Evolutionary conservation across 768 basidiomycete species (phyloP).

Genomic region (Tulasnella sp.): DNA sequence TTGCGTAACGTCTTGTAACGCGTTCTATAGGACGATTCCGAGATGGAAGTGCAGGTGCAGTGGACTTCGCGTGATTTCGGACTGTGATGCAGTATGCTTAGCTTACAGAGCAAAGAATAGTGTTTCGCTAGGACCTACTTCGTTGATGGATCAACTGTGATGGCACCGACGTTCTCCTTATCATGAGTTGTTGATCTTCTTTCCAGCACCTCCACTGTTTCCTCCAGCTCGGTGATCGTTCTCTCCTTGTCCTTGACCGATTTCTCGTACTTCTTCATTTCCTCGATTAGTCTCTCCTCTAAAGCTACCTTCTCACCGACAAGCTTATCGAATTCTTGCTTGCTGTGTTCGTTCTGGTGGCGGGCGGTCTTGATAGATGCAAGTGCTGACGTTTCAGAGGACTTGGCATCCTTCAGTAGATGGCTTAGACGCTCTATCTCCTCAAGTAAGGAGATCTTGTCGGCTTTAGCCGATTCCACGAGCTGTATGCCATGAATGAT

Average conservation of each 20-base stretch:
- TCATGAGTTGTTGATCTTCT: no score
- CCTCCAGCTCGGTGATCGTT: constrained; percentile 5
- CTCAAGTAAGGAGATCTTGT: background rate
- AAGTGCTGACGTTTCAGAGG: background rate
- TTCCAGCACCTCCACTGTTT: background rate
- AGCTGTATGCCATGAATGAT: background rate
- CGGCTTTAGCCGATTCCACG: background rate
- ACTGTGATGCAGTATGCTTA: no score
- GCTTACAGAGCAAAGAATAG: no score
- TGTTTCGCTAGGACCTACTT: no score
- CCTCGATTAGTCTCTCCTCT: background rate
- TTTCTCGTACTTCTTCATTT: constrained; percentile 5
- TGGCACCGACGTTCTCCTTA: no score
- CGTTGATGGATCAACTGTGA: no score
- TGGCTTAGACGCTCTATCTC: background rate
- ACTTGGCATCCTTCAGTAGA: background rate
- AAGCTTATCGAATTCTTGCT: background rate
- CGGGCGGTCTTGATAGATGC: background rate
- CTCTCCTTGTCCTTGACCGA: background rate
- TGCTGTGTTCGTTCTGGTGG: background rate
- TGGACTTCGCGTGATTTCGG: background rate
- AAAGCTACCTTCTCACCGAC: background rate
- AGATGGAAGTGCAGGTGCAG: background rate
- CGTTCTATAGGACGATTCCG: background rate
- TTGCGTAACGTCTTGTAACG: background rate